Percentiles rank a stretch among this genome's conserved stretches.
phyloP scores from a whole-genome alignment of 257 asterid genomes.

The Ocimum tenuiflorum region DNA sequence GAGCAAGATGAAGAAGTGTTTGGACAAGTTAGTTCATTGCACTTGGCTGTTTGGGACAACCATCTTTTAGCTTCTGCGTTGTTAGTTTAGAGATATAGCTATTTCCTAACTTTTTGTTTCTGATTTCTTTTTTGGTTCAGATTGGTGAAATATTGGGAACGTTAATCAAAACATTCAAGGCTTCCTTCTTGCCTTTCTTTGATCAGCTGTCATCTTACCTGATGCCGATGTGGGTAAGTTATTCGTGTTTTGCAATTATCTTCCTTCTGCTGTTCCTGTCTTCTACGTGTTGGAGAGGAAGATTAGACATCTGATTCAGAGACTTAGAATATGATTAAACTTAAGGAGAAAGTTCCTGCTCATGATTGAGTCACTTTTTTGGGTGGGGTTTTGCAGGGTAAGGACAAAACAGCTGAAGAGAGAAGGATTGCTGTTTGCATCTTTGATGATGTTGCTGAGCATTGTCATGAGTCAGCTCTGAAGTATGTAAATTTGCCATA shows the following conservation, averaged over 20 bases:
- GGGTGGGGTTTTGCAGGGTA: constrained; percentile 79
- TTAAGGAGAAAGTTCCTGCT: background rate
- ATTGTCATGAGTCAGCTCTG: constrained; percentile 79
- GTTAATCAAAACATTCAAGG: constrained; percentile 78
- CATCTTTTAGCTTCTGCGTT: background rate
- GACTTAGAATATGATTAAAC: background rate
- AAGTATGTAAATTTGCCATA: constrained; percentile 37
- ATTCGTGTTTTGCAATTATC: background rate
- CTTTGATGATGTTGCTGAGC: constrained; percentile 98
- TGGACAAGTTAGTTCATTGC: constrained; percentile 63
- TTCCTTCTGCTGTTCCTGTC: background rate
- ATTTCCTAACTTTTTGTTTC: background rate
- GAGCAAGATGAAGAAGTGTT: constrained; percentile 99
- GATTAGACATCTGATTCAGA: background rate
- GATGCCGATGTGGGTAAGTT: constrained; percentile 99
- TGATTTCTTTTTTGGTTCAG: constrained; percentile 28
- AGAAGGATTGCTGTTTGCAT: constrained; percentile 97
- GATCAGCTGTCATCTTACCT: constrained; percentile 76
- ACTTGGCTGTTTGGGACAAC: background rate
- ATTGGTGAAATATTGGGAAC: constrained; percentile 95
- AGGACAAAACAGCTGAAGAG: constrained; percentile 93
- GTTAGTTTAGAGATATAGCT: background rate
- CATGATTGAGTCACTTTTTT: background rate
- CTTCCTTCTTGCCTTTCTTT: constrained; percentile 89
- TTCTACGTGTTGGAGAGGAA: background rate